Percentiles rank a stretch among this genome's conserved stretches.
These are phyloP conservation scores for Mucor mucedo DNA, from an alignment of 371 early-diverging fungal species.

Conservation along the genomic window DNA sequence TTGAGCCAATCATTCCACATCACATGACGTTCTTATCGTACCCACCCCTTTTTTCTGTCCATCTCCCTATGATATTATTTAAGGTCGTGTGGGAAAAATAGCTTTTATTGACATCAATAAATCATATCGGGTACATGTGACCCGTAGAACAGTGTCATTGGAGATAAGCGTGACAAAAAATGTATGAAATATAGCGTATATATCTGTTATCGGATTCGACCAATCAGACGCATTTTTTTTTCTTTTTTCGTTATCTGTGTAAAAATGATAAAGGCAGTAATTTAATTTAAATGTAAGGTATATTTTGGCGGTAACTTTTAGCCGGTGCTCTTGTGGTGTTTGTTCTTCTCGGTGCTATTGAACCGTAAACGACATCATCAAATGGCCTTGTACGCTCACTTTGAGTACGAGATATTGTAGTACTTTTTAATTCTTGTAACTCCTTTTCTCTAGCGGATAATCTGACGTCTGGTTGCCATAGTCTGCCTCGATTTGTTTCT, in stretches of 20 bases:
- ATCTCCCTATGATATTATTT: too few relatives aligned
- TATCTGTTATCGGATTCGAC: background rate
- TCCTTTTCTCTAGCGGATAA: constrained; percentile 12
- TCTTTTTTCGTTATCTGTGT: background rate
- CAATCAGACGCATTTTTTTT: background rate
- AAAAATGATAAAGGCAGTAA: background rate
- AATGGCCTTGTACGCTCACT: constrained; percentile 11
- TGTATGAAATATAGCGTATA: background rate
- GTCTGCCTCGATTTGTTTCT: constrained; percentile 1
- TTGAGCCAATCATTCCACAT: background rate
- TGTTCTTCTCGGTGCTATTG: constrained; percentile 1
- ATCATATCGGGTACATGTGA: too few relatives aligned
- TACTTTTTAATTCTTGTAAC: constrained; percentile 6
- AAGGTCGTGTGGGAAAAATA: too few relatives aligned
- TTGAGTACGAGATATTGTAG: constrained; percentile 1
- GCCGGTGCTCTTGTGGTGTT: background rate
- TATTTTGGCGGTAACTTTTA: background rate
- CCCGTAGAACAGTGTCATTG: too few relatives aligned
- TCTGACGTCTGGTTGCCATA: constrained; percentile 11
- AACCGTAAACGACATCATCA: background rate
- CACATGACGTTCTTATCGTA: too few relatives aligned
- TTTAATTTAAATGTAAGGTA: background rate
- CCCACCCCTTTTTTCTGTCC: too few relatives aligned
- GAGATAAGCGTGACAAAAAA: background rate
- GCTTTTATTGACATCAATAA: too few relatives aligned